Evolutionary conservation across 768 basidiomycete species (phyloP), one percentile per base, ranked within the genome.

Genomic region (Suillus subaureus): DNA sequence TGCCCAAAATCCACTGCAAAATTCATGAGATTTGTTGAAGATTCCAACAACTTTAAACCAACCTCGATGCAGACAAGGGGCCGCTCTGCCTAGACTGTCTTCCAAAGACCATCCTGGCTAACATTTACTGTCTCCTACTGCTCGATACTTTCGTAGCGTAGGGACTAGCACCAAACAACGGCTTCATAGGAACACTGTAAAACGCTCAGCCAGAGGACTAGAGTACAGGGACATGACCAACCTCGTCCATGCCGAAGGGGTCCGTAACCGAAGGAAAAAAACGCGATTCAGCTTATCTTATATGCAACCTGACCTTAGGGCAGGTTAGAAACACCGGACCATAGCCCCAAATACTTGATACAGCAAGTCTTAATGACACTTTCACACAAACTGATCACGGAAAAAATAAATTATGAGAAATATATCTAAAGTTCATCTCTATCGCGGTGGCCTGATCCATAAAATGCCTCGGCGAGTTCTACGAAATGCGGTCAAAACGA

Each of bases 401-500:
- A n/a, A 13, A 55, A 13, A 42, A 31, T 52, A 56, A 31, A 56
- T 28, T n/a, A 43, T 5, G 21, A 39, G 23, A 52, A 31, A 39
- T 45, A 18, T 62, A 65, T 61, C 64, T 71, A 83, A 71, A 83
- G 63, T 67, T 83, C 82, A 37, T 83, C 82, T 70, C 79, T 79
- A 54, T 69, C 65, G 61, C 61, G 73, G 4, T 62, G 67, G 8
- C 61, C 70, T n/a, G 79, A 70, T 9, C 77, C 76, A 63, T 81
- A 79, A 79, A 89, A 89, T 49, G 81, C 84, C 61, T 87, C 84
- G 45, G 72, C 68, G 55, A 90, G 76, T 77, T 87, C 89, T 90
- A 72, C 47, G n/a, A 54, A 54, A 26, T 45, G n/a, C 63, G 55
- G 54, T 61, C 64, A 61, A 51, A 28, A 60, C 11, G 23, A 51